Evolutionary conservation across 2,329 filamentous ascomycete species (phyloP).

Genomic region (Torrubiella hemipterigena): DNA sequence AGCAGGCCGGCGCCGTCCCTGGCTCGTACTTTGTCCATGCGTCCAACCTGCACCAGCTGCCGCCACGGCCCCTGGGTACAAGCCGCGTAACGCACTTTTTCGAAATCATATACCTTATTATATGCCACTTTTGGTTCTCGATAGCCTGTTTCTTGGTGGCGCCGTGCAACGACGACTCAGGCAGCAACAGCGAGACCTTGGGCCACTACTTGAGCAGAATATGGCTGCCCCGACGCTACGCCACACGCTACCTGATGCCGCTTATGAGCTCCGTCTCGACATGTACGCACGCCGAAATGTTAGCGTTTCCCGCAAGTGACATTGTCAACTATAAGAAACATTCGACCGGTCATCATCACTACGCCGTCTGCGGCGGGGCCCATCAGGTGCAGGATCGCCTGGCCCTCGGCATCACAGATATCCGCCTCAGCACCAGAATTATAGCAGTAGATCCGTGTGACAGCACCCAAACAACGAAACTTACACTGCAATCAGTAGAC

Average conservation of each 20-base stretch:
- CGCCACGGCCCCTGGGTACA: conserved; percentile 25
- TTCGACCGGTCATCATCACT: conserved; percentile 35
- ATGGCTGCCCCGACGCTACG: conserved; percentile 32
- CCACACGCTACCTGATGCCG: conserved; percentile 38
- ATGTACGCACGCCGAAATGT: conserved; percentile 36
- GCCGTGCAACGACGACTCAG: conserved; percentile 13
- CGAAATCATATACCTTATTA: conserved; percentile 28
- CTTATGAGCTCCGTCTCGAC: conserved; percentile 42
- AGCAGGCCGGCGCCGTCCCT: conserved; percentile 5
- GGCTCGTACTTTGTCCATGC: conserved; percentile 38
- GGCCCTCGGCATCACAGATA: conserved; percentile 21
- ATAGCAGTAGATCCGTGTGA: conserved; percentile 12
- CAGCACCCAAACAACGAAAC: conserved; percentile 2
- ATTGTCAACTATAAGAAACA: conserved; percentile 35
- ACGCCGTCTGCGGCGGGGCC: conserved; percentile 36
- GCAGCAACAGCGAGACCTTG: conserved; percentile 27
- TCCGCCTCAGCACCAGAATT: conserved; percentile 28
- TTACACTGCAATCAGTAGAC: conserved; percentile 3
- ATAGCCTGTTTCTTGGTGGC: conserved; percentile 35
- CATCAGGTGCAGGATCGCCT: conserved; percentile 35
- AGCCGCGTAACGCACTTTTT: conserved; percentile 25
- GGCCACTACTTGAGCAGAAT: conserved; percentile 38
- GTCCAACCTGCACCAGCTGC: conserved; percentile 38
- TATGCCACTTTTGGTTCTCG: conserved; percentile 42
- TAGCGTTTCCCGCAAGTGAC: conserved; percentile 41